Evolutionary conservation across 768 basidiomycete genomes (phyloP).

Genomic region (Hemileccinum impolitum): DNA sequence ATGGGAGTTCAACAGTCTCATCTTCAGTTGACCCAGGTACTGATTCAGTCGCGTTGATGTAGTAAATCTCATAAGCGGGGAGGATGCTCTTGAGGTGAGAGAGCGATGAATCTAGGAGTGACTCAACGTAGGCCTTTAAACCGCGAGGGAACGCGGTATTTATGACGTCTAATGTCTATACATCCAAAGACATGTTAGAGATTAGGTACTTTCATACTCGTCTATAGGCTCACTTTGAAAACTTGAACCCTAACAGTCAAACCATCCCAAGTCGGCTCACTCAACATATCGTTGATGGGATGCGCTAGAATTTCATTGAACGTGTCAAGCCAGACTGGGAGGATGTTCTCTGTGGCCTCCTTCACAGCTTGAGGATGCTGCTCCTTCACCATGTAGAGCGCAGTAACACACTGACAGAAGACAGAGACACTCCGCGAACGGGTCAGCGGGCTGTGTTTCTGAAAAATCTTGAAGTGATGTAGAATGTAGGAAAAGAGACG

Average conservation of each 20-base stretch:
- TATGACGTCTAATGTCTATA: conserved; percentile 74
- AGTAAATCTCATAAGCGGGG: conserved; percentile 58
- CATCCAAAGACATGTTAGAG: conserved; percentile 1
- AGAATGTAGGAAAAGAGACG: background rate
- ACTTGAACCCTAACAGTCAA: conserved; percentile 78
- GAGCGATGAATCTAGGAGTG: conserved; percentile 57
- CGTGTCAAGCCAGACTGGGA: conserved; percentile 90
- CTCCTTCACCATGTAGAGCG: conserved; percentile 93
- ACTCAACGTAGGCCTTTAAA: conserved; percentile 58
- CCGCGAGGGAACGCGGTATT: conserved; percentile 79
- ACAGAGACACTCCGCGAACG: conserved; percentile 83
- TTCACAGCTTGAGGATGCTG: conserved; percentile 85
- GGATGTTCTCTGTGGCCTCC: conserved; percentile 73
- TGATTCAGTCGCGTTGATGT: conserved; percentile 52
- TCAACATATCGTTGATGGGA: conserved; percentile 57
- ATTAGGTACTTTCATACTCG: background rate
- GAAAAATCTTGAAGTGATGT: conserved; percentile 1
- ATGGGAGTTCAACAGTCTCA: conserved; percentile 68
- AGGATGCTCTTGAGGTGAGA: conserved; percentile 57
- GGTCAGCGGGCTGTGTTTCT: conserved; percentile 76
- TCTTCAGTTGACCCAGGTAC: conserved; percentile 71
- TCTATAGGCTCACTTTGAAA: conserved; percentile 59
- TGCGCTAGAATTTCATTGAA: conserved; percentile 75
- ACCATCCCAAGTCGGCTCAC: conserved; percentile 71
- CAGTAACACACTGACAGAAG: conserved; percentile 85